Conservation (phyloP, 2,329 filamentous ascomycete genomes). For the Aspergillus novofumigatus region DNA sequence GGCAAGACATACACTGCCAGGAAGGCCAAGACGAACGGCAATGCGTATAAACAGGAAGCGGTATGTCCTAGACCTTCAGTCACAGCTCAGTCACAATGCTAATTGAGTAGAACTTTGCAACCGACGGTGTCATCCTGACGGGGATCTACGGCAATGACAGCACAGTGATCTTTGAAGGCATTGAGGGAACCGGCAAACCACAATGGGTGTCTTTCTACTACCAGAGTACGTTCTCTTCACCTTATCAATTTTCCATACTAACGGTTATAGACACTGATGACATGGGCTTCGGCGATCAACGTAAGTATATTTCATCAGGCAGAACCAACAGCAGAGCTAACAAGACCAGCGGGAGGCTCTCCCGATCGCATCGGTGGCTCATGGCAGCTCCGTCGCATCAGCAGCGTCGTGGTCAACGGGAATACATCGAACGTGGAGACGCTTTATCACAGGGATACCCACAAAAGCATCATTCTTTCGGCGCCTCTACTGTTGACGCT, state of each 20-base stretch:
- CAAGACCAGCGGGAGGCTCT: conserved; percentile 43
- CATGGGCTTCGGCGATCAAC: conserved; percentile 24
- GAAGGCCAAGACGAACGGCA: conserved; percentile 44
- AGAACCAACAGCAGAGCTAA: background rate
- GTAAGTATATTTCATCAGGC: conserved; percentile 4
- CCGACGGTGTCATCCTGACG: conserved; percentile 45
- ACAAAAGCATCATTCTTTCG: conserved; percentile 58
- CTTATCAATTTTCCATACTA: background rate
- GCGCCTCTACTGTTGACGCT: conserved; percentile 54
- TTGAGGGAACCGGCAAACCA: conserved; percentile 48
- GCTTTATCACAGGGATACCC: conserved; percentile 52
- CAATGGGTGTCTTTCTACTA: conserved; percentile 59
- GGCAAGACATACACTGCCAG: conserved; percentile 48
- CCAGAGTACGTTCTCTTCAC: conserved; percentile 34
- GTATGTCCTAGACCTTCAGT: conserved; percentile 5
- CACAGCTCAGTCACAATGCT: background rate
- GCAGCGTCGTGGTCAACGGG: conserved; percentile 57
- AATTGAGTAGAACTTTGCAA: conserved; percentile 43
- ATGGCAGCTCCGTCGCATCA: conserved; percentile 58
- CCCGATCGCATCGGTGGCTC: conserved; percentile 58
- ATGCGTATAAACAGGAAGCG: conserved; percentile 54
- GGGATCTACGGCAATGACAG: conserved; percentile 54
- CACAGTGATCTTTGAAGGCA: conserved; percentile 48
- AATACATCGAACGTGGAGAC: conserved; percentile 47
- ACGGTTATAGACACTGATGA: conserved; percentile 17